These are phyloP conservation scores for Clonostachys chloroleuca DNA, from an alignment of 2,329 filamentous ascomycete species.

Conservation along the genomic window DNA sequence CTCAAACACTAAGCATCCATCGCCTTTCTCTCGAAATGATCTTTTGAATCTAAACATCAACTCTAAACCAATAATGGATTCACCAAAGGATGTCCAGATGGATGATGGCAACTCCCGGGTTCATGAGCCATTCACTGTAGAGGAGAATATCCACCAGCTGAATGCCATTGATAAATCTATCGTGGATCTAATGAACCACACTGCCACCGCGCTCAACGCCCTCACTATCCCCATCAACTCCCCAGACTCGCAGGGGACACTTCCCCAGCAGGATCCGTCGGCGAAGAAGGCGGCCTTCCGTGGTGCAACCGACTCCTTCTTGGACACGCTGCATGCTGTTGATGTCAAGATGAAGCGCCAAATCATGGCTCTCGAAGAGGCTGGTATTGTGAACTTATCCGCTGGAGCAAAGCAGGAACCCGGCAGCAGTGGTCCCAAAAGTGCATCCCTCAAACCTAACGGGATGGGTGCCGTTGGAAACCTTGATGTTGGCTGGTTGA, in stretches of 20 bases:
- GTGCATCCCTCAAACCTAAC: conserved; percentile 43
- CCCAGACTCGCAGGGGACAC: conserved; percentile 1
- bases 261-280: conserved; percentile 29
- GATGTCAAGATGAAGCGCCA: conserved; percentile 64
- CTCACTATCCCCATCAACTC: conserved; percentile 27
- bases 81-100: conserved; percentile 23
- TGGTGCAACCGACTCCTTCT: conserved; percentile 60
- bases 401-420: conserved; percentile 21
- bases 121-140: conserved; percentile 59
- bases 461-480: conserved; percentile 50
- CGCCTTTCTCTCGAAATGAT: no score
- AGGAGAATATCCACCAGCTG: conserved; percentile 77
- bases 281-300: conserved; percentile 55
- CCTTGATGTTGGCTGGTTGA: conserved; percentile 85
- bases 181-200: conserved; percentile 34
- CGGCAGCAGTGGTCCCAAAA: not conserved
- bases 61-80: conserved; percentile 14
- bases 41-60: no score
- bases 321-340: conserved; percentile 67
- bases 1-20: no score
- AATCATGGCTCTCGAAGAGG: conserved; percentile 77
- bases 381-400: conserved; percentile 60
- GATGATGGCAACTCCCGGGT: conserved; percentile 7
- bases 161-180: conserved; percentile 68
- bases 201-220: conserved; percentile 37